These are phyloP conservation scores for Dactylellina haptotyla DNA, from an alignment of 2,329 filamentous ascomycete species.

Conservation along the genomic window DNA sequence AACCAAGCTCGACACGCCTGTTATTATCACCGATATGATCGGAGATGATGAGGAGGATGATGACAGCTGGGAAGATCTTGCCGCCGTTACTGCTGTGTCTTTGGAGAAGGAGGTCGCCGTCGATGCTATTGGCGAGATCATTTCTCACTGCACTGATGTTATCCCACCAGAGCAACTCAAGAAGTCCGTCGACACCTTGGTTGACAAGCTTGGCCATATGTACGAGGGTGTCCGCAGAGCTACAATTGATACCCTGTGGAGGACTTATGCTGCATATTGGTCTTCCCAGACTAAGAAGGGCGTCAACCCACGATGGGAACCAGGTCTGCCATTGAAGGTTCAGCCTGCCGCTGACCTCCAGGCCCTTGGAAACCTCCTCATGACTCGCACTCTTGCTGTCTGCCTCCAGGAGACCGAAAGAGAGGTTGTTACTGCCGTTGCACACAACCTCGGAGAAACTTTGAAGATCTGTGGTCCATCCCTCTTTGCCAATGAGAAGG, in stretches of 20 bases:
- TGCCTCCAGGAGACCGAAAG: slow-evolving; percentile 93
- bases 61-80: slow-evolving; percentile 84
- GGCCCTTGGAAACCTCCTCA: slow-evolving; percentile 86
- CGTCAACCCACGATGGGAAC: slow-evolving; percentile 82
- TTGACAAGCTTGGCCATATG: slow-evolving; percentile 83
- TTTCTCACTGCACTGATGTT: slow-evolving; percentile 82
- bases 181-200: slow-evolving; percentile 82
- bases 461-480: slow-evolving; percentile 91
- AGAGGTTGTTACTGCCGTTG: slow-evolving; percentile 95
- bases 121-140: slow-evolving; percentile 91
- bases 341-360: slow-evolving; percentile 80
- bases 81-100: slow-evolving; percentile 85
- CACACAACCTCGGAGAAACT: slow-evolving; percentile 88
- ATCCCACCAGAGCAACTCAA: slow-evolving; percentile 84
- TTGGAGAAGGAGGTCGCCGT: slow-evolving; percentile 97
- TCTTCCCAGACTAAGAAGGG: slow-evolving; percentile 80
- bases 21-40: slow-evolving; percentile 65
- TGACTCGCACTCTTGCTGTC: slow-evolving; percentile 81
- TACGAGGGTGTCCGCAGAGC: slow-evolving; percentile 96
- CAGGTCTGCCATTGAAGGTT: slow-evolving; percentile 83
- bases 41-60: slow-evolving; percentile 77
- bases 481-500: slow-evolving; percentile 76
- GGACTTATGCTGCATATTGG: slow-evolving; percentile 90
- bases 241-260: slow-evolving; percentile 89
- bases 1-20: slow-evolving; percentile 35